These are phyloP conservation scores for Geoglossum glabrum DNA, from an alignment of 495 filamentous ascomycete species.

Conservation along the genomic window DNA sequence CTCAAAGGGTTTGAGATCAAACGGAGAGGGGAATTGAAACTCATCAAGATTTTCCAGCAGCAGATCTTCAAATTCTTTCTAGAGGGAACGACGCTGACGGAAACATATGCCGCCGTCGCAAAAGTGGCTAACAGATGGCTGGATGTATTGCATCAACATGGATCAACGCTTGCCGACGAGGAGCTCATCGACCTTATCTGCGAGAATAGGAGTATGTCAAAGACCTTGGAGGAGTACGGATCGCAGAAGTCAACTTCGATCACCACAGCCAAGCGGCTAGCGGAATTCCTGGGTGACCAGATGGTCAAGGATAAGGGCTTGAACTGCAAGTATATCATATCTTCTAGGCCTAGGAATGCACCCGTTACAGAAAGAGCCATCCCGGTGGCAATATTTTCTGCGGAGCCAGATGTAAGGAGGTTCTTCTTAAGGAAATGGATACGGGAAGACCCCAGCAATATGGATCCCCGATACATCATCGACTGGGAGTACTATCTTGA, in stretches of 20 bases:
- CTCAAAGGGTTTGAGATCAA: constrained; percentile 97
- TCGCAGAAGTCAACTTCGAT: constrained; percentile 93
- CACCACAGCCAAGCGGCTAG: constrained; percentile 86
- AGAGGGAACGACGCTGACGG: constrained; percentile 63
- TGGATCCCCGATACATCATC: constrained; percentile 72
- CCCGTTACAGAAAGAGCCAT: constrained; percentile 90
- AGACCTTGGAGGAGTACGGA: constrained; percentile 91
- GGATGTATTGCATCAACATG: constrained; percentile 76
- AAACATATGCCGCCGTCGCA: constrained; percentile 82
- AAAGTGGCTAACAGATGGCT: constrained; percentile 94
- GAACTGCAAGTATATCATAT: constrained; percentile 99
- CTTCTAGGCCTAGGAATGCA: constrained; percentile 61
- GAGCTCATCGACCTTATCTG: constrained; percentile 97
- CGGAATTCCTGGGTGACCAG: constrained; percentile 90
- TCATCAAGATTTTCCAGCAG: constrained; percentile 99
- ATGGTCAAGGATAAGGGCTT: constrained; percentile 98
- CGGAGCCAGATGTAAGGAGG: constrained; percentile 67
- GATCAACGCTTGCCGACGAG: constrained; percentile 76
- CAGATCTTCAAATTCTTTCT: constrained; percentile 99
- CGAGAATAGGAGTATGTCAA: constrained; percentile 94
- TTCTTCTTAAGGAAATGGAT: constrained; percentile 89
- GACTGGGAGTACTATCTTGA: constrained; percentile 97
- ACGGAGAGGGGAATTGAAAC: constrained; percentile 89
- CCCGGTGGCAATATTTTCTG: constrained; percentile 92
- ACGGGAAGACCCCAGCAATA: constrained; percentile 79